A percentile compares a stretch with the other conserved stretches of the same genome.
Evolutionary conservation across 2,329 filamentous ascomycete genomes (phyloP).

Genomic region (Elsinoe ampelina): DNA sequence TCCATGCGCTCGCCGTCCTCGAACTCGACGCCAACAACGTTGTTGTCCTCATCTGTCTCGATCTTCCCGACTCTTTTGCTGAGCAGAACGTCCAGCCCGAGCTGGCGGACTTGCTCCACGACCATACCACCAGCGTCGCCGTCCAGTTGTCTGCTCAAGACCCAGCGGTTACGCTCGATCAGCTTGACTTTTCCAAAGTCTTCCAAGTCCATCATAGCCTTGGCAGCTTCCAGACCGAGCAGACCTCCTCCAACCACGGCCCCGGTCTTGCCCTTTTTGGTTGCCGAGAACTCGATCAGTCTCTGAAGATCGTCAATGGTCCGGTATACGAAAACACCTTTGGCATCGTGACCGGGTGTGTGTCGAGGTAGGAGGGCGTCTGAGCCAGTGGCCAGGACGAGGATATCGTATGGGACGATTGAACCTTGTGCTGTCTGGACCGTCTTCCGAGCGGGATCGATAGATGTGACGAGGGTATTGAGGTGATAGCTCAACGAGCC

Average conservation of each 20-base stretch:
- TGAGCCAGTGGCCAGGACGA: constrained; percentile 79
- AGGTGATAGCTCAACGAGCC: constrained; percentile 65
- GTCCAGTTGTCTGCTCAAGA: constrained; percentile 74
- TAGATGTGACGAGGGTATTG: constrained; percentile 62
- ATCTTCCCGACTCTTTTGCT: constrained; percentile 65
- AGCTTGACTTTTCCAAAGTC: constrained; percentile 65
- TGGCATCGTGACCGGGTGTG: constrained; percentile 68
- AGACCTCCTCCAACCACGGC: constrained; percentile 77
- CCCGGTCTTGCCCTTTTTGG: constrained; percentile 58
- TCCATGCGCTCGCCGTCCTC: constrained; percentile 70
- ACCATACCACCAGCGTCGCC: constrained; percentile 72
- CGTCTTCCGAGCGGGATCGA: constrained; percentile 54
- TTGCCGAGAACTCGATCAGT: constrained; percentile 63
- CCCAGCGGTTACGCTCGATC: constrained; percentile 75
- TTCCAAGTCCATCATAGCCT: constrained; percentile 81
- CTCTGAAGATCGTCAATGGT: constrained; percentile 72
- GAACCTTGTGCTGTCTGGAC: constrained; percentile 63
- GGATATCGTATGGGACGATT: constrained; percentile 63
- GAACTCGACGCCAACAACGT: constrained; percentile 64
- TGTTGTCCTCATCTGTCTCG: constrained; percentile 56
- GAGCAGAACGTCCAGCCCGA: constrained; percentile 74
- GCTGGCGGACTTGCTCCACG: constrained; percentile 65
- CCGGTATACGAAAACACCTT: constrained; percentile 80
- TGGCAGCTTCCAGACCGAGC: constrained; percentile 78
- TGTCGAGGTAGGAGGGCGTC: constrained; percentile 65